These are phyloP conservation scores for Neopestalotiopsis sp. DNA, from an alignment of 2,329 filamentous ascomycete species.

Conservation along the genomic window DNA sequence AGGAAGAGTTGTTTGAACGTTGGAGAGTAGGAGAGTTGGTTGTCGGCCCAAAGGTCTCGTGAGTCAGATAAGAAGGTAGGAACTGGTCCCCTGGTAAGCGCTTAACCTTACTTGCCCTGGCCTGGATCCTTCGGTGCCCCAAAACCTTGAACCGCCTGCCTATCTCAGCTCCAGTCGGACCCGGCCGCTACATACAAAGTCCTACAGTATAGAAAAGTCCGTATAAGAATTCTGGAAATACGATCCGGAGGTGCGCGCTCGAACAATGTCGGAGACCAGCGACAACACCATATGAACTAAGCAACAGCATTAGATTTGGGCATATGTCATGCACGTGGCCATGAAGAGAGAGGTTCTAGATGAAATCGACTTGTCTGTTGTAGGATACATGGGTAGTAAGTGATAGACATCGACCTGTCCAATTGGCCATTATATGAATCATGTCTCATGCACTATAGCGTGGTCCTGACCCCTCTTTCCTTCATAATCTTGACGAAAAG, in stretches of 20 bases:
- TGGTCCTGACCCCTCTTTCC: too few species aligned
- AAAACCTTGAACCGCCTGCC: background rate
- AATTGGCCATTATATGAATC: too few species aligned
- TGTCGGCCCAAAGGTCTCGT: background rate
- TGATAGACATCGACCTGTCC: too few species aligned
- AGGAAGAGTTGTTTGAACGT: background rate
- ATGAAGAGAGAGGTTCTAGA: too few species aligned
- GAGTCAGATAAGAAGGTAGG: background rate
- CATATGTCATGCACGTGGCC: too few species aligned
- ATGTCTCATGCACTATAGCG: too few species aligned
- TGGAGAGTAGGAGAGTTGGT: background rate
- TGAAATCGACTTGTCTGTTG: too few species aligned
- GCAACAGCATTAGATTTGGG: too few species aligned
- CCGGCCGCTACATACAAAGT: background rate
- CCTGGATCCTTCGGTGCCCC: too few species aligned
- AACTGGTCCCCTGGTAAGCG: background rate
- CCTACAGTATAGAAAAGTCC: background rate
- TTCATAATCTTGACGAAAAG: slow-evolving; percentile 2
- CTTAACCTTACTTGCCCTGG: background rate
- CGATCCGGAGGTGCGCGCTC: background rate
- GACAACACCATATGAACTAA: background rate
- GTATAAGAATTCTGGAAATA: background rate
- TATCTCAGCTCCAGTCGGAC: background rate
- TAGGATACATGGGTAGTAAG: too few species aligned
- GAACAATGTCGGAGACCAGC: background rate